phyloP scores from a whole-genome alignment of 2,329 filamentous ascomycete genomes.

The Mollisiaceae sp. region DNA sequence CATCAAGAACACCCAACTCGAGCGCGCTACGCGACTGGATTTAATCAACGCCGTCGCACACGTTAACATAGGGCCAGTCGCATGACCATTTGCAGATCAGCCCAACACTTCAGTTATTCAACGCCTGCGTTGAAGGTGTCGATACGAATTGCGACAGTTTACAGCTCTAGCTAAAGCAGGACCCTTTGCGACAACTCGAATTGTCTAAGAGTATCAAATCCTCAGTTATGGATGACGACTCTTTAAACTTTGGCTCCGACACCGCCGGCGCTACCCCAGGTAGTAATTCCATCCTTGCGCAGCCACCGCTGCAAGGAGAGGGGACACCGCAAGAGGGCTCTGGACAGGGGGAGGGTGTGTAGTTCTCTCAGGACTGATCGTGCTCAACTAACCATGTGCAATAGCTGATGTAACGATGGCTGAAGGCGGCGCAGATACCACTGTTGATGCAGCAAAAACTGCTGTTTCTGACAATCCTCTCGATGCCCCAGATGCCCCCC shows the following conservation, averaged over 20 bases:
- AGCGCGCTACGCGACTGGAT: constrained; percentile 27
- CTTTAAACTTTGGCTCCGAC: constrained; percentile 62
- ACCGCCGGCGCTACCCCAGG: constrained; percentile 60
- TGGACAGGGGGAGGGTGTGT: constrained; percentile 53
- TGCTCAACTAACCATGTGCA: constrained; percentile 17
- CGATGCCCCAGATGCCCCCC: constrained; percentile 70
- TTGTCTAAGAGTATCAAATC: constrained; percentile 26
- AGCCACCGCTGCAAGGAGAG: constrained; percentile 57
- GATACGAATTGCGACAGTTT: constrained; percentile 16
- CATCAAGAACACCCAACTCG: constrained; percentile 25
- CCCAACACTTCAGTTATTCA: background rate
- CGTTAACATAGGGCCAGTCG: constrained; percentile 3
- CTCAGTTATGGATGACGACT: constrained; percentile 62
- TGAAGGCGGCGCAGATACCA: constrained; percentile 47
- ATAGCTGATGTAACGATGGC: constrained; percentile 67
- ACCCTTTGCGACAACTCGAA: constrained; percentile 41
- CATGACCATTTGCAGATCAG: background rate
- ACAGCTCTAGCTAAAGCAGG: constrained; percentile 11
- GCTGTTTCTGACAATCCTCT: constrained; percentile 66
- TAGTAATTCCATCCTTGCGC: constrained; percentile 61
- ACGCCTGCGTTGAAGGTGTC: background rate
- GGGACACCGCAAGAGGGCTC: constrained; percentile 34
- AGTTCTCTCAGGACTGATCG: constrained; percentile 9
- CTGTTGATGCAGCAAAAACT: constrained; percentile 58
- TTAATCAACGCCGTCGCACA: constrained; percentile 25